phyloP scores from a whole-genome alignment of 768 basidiomycete species.

The Lyophyllum shimeji region DNA sequence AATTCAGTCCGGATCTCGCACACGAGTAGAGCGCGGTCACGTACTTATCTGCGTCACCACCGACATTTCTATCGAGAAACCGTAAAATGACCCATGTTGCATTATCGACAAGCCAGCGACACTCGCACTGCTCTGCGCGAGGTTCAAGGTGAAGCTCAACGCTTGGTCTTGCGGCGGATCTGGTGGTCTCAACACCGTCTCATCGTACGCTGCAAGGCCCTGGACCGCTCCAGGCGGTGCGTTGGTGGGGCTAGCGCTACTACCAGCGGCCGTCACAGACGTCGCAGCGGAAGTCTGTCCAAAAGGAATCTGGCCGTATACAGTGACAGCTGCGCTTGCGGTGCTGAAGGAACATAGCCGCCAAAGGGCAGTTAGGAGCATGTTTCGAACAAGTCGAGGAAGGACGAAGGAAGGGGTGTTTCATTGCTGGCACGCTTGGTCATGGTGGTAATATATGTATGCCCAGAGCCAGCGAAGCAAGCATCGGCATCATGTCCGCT shows the following conservation, averaged over 20 bases:
- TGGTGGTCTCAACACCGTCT: constrained; percentile 48
- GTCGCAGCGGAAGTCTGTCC: constrained; percentile 15
- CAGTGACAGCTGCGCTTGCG: constrained; percentile 24
- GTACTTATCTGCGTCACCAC: constrained; percentile 64
- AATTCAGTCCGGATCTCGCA: not conserved
- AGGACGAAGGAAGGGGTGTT: too few relatives aligned
- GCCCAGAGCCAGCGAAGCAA: too few relatives aligned
- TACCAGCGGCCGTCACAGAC: constrained; percentile 17
- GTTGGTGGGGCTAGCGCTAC: not conserved
- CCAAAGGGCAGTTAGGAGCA: too few relatives aligned
- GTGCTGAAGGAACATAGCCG: not conserved
- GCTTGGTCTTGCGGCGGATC: constrained; percentile 44
- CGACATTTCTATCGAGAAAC: constrained; percentile 78
- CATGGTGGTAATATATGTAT: too few relatives aligned
- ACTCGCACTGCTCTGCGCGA: constrained; percentile 32
- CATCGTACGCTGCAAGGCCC: constrained; percentile 51
- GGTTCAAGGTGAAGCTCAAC: constrained; percentile 42
- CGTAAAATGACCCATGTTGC: constrained; percentile 58
- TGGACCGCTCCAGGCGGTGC: constrained; percentile 28
- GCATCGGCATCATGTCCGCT: too few relatives aligned
- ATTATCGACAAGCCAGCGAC: constrained; percentile 37
- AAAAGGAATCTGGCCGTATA: constrained; percentile 32
- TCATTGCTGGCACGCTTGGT: too few relatives aligned
- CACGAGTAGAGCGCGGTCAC: constrained; percentile 28
- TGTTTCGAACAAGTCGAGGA: too few relatives aligned